Base-by-base conservation (phyloP, 1,284 basidiomycete species). In the Apiotrichum laibachii region DNA sequence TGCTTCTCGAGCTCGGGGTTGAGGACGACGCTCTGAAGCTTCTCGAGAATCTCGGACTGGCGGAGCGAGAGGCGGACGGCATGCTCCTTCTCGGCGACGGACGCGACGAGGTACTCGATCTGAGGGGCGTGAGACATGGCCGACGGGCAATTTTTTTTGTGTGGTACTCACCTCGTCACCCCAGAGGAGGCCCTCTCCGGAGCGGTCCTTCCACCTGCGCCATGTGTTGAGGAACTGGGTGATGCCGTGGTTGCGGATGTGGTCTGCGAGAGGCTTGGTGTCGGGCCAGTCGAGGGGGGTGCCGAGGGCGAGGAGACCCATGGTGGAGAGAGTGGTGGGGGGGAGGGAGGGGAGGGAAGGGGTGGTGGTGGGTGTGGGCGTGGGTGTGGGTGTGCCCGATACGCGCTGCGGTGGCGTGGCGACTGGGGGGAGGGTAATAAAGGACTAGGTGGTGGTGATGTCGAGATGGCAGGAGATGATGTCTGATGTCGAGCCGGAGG, bases 61-160 rank as follows among this genome's bases (percentile, higher is more conserved):
- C 93, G 84, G 21, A 99, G 83, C 42, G 92, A 95, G 31, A 99
- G 82, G 64, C 86, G 87, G 1, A 92, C 96, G 64, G 56, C 65
- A 59, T 89, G 89, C 75, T 88, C 88, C 59, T 85, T 81, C 64
- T 90, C 82, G 78, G 98, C 89, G 72, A 97, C 88, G 5, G 86
- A 83, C 56, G 97, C 83, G 63, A 99, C 90, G 86, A 99, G 91
- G 77, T 98, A 98, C 77, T 99, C 96, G 71, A 99, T 84, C 93
- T 94, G 22, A 22, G 16, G 12, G 9, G n/a, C 6, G 33, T 46
- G 6, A 47, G 44, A 21, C 22, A 47, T 16, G 19, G 10, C 8
- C 26, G 16, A 8, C 42, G 39, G 40, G 39, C 13, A 1, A 21
- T 11, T 19, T 35, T 22, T 21, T 10, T 26, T 15, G 35, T 39